Percentiles rank a stretch among this genome's conserved stretches.
Conservation (phyloP, 495 filamentous ascomycete species). For the Lasiosphaeria hispida region DNA sequence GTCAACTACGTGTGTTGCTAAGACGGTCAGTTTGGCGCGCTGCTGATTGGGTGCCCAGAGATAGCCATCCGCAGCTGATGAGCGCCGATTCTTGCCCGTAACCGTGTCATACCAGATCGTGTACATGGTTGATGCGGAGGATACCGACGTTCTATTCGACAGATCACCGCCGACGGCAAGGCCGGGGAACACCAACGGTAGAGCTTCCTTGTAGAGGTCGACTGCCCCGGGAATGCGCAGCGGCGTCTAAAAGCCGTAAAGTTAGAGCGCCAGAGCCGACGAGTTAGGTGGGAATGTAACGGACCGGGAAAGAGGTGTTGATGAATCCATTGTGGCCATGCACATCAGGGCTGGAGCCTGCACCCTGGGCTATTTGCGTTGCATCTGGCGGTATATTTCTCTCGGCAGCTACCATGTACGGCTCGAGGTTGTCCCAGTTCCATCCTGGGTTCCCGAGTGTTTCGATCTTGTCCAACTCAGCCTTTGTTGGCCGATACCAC, state of each 20-base stretch:
- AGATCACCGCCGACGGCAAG: constrained; percentile 7
- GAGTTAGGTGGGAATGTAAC: no score
- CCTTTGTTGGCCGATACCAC: constrained; percentile 12
- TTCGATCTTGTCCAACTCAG: constrained; percentile 11
- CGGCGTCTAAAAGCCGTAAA: not conserved
- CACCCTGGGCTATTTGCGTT: constrained; percentile 1
- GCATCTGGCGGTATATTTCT: not conserved
- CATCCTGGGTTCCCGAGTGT: constrained; percentile 10
- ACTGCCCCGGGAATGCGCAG: constrained; percentile 4
- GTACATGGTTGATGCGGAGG: constrained; percentile 5
- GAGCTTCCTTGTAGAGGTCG: constrained; percentile 5
- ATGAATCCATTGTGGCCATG: not conserved
- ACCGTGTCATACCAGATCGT: constrained; percentile 8
- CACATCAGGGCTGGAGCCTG: not conserved
- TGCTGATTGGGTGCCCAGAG: constrained; percentile 7
- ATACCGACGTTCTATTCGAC: not conserved
- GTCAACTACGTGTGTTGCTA: constrained; percentile 4
- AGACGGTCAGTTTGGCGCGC: not conserved
- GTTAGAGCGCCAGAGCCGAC: no score
- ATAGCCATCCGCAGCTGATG: constrained; percentile 7
- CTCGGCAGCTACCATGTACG: constrained; percentile 4
- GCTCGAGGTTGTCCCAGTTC: constrained; percentile 9
- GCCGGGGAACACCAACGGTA: constrained; percentile 6
- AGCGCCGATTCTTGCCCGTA: constrained; percentile 1
- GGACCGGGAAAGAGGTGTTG: constrained; percentile 7